Percentiles rank a stretch among this genome's conserved stretches.
Conservation (phyloP, 768 basidiomycete genomes). For the Guyanaporus albipodus region DNA sequence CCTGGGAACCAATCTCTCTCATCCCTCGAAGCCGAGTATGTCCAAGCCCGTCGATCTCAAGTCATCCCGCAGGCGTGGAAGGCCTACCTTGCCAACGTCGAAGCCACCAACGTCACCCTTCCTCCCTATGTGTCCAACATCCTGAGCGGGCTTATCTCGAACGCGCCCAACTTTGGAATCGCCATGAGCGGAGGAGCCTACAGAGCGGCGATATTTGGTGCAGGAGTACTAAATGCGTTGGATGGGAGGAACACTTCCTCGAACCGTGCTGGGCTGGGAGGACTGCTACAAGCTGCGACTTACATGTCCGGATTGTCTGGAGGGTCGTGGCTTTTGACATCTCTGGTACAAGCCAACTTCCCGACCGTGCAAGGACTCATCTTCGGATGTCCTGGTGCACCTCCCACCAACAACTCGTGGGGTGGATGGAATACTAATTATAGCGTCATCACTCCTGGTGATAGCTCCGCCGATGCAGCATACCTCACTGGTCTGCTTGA, state of each 20-base stretch:
- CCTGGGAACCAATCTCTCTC: conserved; percentile 32
- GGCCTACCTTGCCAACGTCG: conserved; percentile 36
- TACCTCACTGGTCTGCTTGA: conserved; percentile 18
- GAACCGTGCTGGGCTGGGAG: conserved; percentile 40
- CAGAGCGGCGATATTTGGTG: conserved; percentile 51
- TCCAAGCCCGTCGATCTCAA: conserved; percentile 28
- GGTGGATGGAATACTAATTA: conserved; percentile 32
- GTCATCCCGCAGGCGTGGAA: conserved; percentile 39
- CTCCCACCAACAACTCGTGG: conserved; percentile 20
- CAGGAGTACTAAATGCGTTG: conserved; percentile 44
- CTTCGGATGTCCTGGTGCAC: conserved; percentile 26
- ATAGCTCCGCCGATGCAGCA: conserved; percentile 8
- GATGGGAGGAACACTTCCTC: conserved; percentile 47
- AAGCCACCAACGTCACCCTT: conserved; percentile 25
- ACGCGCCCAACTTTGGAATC: conserved; percentile 40
- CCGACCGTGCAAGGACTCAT: conserved; percentile 35
- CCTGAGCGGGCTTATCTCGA: conserved; percentile 10
- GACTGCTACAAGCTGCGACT: conserved; percentile 47
- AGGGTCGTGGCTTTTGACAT: conserved; percentile 36
- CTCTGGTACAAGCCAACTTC: conserved; percentile 39
- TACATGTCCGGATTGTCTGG: conserved; percentile 53
- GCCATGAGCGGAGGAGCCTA: conserved; percentile 55
- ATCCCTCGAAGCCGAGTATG: conserved; percentile 34
- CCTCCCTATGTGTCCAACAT: conserved; percentile 35
- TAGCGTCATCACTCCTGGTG: conserved; percentile 17